Percentiles rank a stretch among this genome's conserved stretches.
Evolutionary conservation across 73 alveolate species (phyloP).

Genomic region (Tetrahymena borealis): DNA sequence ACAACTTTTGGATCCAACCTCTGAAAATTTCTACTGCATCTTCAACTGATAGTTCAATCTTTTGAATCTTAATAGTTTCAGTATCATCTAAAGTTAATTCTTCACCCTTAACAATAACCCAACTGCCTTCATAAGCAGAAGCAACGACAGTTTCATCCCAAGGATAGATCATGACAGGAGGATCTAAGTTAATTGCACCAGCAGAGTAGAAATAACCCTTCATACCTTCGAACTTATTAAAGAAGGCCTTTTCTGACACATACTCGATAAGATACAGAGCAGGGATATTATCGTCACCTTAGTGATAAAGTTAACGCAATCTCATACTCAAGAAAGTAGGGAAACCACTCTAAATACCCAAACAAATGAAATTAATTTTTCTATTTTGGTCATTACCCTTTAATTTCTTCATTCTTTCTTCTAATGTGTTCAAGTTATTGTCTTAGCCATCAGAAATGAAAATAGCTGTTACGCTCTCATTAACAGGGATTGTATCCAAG

Average conservation of each 20-base stretch:
- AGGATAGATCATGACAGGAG: conserved; percentile 7
- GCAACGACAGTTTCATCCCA: conserved; percentile 23
- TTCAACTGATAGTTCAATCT: not conserved
- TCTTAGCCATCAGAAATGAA: conserved; percentile 39
- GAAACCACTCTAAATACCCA: conserved; percentile 16
- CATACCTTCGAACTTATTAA: conserved; percentile 29
- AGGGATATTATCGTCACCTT: conserved; percentile 31
- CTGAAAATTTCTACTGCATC: conserved; percentile 31
- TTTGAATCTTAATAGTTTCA: not conserved
- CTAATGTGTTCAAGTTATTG: not conserved
- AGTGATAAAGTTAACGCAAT: conserved; percentile 21
- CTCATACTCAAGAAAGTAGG: conserved; percentile 30
- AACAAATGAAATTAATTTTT: conserved; percentile 17
- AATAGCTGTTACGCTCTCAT: conserved; percentile 4
- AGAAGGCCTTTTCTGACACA: conserved; percentile 14
- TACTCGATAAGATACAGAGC: conserved; percentile 33
- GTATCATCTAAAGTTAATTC: not conserved
- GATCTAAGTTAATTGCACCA: not conserved
- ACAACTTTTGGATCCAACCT: conserved; percentile 24
- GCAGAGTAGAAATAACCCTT: conserved; percentile 15
- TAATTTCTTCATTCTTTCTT: not conserved
- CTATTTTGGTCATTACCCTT: not conserved
- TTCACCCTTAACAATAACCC: conserved; percentile 5
- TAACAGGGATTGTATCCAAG: not conserved
- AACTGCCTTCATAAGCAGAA: conserved; percentile 24